Percentiles rank a stretch among this genome's conserved stretches.
phyloP scores from a whole-genome alignment of 1,284 basidiomycete species.

The Apiotrichum laibachii region DNA sequence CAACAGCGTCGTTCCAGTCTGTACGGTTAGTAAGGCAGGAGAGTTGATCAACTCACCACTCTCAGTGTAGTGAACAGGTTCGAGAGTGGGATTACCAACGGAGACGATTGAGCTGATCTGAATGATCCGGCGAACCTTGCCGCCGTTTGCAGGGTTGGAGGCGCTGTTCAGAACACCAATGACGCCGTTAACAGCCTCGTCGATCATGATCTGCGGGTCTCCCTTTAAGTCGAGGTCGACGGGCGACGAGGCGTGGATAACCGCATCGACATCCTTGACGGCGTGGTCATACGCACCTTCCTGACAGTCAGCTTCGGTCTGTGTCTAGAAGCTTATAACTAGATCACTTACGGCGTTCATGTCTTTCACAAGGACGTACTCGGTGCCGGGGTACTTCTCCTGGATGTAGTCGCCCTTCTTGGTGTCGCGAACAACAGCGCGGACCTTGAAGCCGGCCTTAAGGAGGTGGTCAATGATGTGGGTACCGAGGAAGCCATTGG shows the following conservation, averaged over 20 bases:
- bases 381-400: background rate
- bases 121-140: background rate
- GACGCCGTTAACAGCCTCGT: background rate
- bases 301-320: background rate
- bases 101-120: background rate
- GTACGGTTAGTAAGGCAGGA: background rate
- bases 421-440: background rate
- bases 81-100: background rate
- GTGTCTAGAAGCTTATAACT: background rate
- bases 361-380: background rate
- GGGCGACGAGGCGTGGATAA: slow-evolving; percentile 43
- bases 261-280: slow-evolving; percentile 63
- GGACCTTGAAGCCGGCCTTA: background rate
- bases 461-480: background rate
- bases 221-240: background rate
- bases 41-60: background rate
- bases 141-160: background rate
- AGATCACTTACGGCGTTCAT: background rate
- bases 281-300: slow-evolving; percentile 65
- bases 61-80: background rate
- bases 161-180: background rate
- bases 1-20: slow-evolving; percentile 3
- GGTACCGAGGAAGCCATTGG: too few relatives aligned
- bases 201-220: background rate
- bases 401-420: background rate